Conservation (phyloP, 2,329 filamentous ascomycete genomes). For the Calonectria crousiana region DNA sequence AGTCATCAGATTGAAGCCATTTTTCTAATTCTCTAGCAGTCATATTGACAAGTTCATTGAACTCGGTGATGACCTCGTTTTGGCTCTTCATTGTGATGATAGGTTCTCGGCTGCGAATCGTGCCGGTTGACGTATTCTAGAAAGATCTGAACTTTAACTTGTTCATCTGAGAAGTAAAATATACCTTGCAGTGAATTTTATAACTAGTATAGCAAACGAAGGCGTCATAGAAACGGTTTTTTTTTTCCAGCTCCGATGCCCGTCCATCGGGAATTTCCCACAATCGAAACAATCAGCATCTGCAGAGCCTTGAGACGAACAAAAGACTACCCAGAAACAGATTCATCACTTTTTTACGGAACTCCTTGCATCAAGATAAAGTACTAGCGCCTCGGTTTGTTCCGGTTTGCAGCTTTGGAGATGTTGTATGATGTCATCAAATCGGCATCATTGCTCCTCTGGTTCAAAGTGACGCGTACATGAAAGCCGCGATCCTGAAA, state of each 20-base stretch:
- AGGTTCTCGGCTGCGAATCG: not conserved
- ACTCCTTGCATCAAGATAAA: not conserved
- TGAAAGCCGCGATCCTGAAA: not conserved
- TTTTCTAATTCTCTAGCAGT: slow-evolving; percentile 68
- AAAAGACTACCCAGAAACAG: not conserved
- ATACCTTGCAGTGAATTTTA: not conserved
- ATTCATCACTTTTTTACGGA: not conserved
- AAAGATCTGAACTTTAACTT: not conserved
- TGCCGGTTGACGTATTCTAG: too few species aligned
- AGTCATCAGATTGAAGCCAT: slow-evolving; percentile 72
- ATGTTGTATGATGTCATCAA: not conserved
- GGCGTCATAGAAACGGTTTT: not conserved
- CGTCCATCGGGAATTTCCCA: too few species aligned
- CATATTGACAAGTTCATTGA: slow-evolving; percentile 78
- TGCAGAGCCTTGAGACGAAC: too few species aligned
- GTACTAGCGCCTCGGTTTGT: too few species aligned
- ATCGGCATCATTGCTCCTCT: not conserved
- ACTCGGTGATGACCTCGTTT: slow-evolving; percentile 62
- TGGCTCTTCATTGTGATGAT: slow-evolving; percentile 40
- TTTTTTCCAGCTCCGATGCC: not conserved
- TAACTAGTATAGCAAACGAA: not conserved
- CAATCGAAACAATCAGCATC: not conserved
- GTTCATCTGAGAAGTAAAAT: too few species aligned
- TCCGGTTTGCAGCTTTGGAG: too few species aligned
- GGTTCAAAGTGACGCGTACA: not conserved